Conservation (phyloP, 1,284 basidiomycete species). For the Cryptococcus depauperatus region DNA sequence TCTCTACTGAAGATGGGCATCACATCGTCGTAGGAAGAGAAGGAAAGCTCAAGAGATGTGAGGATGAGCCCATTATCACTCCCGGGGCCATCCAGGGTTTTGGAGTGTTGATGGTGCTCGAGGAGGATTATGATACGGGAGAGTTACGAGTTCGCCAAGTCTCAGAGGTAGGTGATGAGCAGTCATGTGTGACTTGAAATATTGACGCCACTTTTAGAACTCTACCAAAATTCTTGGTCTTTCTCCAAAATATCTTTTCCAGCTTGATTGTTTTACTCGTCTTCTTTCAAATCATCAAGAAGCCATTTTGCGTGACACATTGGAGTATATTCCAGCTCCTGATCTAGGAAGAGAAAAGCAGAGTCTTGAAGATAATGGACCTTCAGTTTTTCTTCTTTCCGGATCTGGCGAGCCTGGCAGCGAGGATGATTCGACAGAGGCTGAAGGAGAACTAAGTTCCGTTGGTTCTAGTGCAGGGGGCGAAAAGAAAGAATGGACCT, state of each 20-base stretch:
- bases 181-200: not conserved
- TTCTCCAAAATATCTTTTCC: constrained; percentile 68
- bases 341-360: constrained; percentile 23
- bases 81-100: constrained; percentile 81
- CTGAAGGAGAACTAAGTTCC: constrained; percentile 21
- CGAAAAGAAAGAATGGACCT: constrained; percentile 59
- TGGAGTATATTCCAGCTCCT: constrained; percentile 58
- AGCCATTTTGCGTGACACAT: constrained; percentile 66
- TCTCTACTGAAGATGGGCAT: constrained; percentile 60
- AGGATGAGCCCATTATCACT: constrained; percentile 81
- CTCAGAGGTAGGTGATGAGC: constrained; percentile 57
- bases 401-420: constrained; percentile 61
- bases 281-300: constrained; percentile 63
- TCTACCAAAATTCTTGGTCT: constrained; percentile 63
- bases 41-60: constrained; percentile 60
- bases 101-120: constrained; percentile 69
- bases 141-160: constrained; percentile 65
- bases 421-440: constrained; percentile 40
- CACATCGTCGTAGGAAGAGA: constrained; percentile 68
- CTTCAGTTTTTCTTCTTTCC: constrained; percentile 63
- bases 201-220: constrained; percentile 48
- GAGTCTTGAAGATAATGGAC: constrained; percentile 48
- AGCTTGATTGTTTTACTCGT: constrained; percentile 66
- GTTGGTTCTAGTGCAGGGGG: constrained; percentile 8
- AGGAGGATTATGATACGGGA: constrained; percentile 57